These are phyloP conservation scores for Metschnikowia koreensis DNA, from an alignment of 805 yeast species.

Conservation along the genomic window DNA sequence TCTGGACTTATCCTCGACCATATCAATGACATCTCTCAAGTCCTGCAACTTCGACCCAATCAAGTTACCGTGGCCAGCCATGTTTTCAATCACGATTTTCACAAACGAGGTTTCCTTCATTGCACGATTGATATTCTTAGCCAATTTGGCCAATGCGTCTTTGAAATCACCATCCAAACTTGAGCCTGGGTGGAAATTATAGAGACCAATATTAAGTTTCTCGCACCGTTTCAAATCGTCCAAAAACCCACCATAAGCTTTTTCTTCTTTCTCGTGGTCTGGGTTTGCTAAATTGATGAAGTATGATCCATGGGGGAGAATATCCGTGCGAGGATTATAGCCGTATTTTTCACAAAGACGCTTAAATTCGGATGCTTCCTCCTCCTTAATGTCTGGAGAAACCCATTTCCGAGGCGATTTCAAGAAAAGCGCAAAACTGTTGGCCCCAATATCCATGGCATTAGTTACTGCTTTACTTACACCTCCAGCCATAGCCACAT, in stretches of 20 bases:
- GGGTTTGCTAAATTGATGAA: conserved; percentile 92
- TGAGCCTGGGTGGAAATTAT: conserved; percentile 94
- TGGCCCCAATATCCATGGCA: conserved; percentile 58
- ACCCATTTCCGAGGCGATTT: conserved; percentile 92
- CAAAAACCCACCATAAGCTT: conserved; percentile 71
- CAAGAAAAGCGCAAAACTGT: conserved; percentile 85
- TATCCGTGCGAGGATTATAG: conserved; percentile 72
- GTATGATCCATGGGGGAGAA: conserved; percentile 93
- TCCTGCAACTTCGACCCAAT: conserved; percentile 83
- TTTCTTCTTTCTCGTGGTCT: conserved; percentile 70
- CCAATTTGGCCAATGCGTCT: conserved; percentile 65
- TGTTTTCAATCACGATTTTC: conserved; percentile 87
- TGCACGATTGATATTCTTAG: conserved; percentile 77
- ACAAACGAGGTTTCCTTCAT: conserved; percentile 72
- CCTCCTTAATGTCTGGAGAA: conserved; percentile 68
- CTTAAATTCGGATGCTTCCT: conserved; percentile 67
- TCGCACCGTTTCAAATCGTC: conserved; percentile 92
- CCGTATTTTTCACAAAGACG: conserved; percentile 58
- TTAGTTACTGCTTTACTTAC: conserved; percentile 66
- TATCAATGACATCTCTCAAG: conserved; percentile 65
- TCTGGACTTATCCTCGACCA: conserved; percentile 75
- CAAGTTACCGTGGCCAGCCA: conserved; percentile 96
- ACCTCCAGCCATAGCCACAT: conserved; percentile 82
- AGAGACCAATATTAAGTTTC: conserved; percentile 73
- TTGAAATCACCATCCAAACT: conserved; percentile 66